These are phyloP conservation scores for Fusarium lyarnte DNA, from an alignment of 2,329 filamentous ascomycete genomes.

Conservation along the genomic window DNA sequence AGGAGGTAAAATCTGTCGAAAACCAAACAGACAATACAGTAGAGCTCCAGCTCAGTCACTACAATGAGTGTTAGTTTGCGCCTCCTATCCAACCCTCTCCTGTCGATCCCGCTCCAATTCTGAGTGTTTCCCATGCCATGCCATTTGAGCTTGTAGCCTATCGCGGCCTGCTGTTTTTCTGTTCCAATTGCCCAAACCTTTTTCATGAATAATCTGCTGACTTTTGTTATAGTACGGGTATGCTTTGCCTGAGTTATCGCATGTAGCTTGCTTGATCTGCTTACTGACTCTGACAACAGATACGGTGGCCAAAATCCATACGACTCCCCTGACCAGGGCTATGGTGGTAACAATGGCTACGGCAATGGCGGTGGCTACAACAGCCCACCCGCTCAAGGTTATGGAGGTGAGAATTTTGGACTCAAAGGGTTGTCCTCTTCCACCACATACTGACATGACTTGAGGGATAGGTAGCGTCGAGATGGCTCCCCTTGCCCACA, in stretches of 20 bases:
- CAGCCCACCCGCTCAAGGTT: constrained; percentile 32
- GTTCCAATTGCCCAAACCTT: not conserved
- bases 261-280: not conserved
- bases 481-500: constrained; percentile 72
- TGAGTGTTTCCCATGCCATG: not conserved
- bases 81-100: constrained; percentile 28
- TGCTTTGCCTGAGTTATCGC: constrained; percentile 45
- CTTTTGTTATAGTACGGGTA: constrained; percentile 61
- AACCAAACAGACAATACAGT: not conserved
- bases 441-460: constrained; percentile 29
- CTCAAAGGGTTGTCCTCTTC: not conserved
- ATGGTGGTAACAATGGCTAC: constrained; percentile 37
- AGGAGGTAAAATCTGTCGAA: not conserved
- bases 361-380: constrained; percentile 37
- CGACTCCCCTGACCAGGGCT: constrained; percentile 60
- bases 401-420: constrained; percentile 39
- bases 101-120: constrained; percentile 12
- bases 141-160: not conserved
- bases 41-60: constrained; percentile 32
- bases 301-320: constrained; percentile 69
- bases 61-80: constrained; percentile 47
- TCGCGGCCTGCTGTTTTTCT: not conserved
- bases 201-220: not conserved
- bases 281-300: constrained; percentile 53
- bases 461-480: constrained; percentile 66